phyloP scores from a whole-genome alignment of 139 green algal genomes.

The Mesotaenium endlicherianum region DNA sequence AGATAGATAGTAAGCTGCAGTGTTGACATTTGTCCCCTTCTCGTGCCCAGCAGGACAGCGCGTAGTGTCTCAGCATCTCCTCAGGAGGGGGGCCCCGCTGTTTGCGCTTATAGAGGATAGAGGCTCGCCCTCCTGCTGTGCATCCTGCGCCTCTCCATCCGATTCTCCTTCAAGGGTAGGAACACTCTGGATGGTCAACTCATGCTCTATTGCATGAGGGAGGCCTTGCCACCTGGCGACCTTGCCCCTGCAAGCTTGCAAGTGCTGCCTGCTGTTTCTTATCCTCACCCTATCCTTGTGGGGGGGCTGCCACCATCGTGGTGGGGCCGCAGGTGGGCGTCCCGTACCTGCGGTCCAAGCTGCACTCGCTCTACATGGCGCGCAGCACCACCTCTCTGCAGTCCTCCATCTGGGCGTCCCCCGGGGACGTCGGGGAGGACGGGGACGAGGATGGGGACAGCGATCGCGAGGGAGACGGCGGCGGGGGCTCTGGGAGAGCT shows the following conservation, averaged over 20 bases:
- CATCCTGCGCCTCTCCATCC: background rate
- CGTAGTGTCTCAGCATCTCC: background rate
- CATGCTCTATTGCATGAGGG: no score
- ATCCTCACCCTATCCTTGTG: background rate
- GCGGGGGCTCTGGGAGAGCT: no score
- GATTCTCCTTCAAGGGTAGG: background rate
- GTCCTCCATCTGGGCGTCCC: background rate
- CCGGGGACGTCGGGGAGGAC: conserved; percentile 16
- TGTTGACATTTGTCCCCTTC: no score
- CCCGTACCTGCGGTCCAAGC: conserved; percentile 32
- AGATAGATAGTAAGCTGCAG: background rate
- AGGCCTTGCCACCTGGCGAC: no score
- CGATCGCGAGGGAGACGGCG: no score
- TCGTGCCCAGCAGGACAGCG: background rate
- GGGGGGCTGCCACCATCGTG: background rate
- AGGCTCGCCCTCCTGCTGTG: background rate
- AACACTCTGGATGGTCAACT: background rate
- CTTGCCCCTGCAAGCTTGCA: no score
- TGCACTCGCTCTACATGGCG: background rate
- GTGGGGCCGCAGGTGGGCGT: conserved; percentile 20
- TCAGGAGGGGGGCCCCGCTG: background rate
- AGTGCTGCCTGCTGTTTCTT: background rate
- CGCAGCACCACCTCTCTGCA: no score
- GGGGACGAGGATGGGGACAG: conserved; percentile 28
- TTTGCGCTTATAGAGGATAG: background rate